These are phyloP conservation scores for Clarireedia paspali DNA, from an alignment of 2,329 filamentous ascomycete species.

Conservation along the genomic window DNA sequence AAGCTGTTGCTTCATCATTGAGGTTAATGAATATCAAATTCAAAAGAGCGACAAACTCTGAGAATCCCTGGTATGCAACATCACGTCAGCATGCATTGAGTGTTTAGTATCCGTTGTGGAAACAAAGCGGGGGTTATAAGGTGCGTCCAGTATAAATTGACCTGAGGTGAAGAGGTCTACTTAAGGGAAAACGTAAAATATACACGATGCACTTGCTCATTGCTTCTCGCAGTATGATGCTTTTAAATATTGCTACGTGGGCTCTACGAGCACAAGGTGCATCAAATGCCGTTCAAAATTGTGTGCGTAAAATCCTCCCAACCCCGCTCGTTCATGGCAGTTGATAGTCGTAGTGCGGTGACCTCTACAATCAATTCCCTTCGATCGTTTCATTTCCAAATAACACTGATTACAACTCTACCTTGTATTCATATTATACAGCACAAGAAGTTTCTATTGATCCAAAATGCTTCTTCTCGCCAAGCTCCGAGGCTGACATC, in stretches of 20 bases:
- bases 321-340: neutral
- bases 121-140: too few species aligned
- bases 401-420: neutral
- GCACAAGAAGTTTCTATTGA: neutral
- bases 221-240: neutral
- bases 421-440: neutral
- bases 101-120: too few species aligned
- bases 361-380: neutral
- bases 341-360: neutral
- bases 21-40: too few species aligned
- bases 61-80: too few species aligned
- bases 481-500: neutral
- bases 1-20: too few species aligned
- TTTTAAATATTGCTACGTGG: neutral
- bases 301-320: neutral
- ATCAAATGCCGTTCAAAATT: neutral
- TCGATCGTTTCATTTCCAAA: neutral
- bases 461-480: neutral
- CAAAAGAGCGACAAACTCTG: too few species aligned
- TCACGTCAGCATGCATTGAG: too few species aligned
- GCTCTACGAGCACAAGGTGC: neutral
- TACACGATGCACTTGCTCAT: too few species aligned
- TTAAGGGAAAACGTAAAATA: too few species aligned
- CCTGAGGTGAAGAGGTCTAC: too few species aligned
- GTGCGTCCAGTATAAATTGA: too few species aligned